Evolutionary conservation across 2,329 filamentous ascomycete genomes (phyloP).

Genomic region (Ceratocystis smalleyi): DNA sequence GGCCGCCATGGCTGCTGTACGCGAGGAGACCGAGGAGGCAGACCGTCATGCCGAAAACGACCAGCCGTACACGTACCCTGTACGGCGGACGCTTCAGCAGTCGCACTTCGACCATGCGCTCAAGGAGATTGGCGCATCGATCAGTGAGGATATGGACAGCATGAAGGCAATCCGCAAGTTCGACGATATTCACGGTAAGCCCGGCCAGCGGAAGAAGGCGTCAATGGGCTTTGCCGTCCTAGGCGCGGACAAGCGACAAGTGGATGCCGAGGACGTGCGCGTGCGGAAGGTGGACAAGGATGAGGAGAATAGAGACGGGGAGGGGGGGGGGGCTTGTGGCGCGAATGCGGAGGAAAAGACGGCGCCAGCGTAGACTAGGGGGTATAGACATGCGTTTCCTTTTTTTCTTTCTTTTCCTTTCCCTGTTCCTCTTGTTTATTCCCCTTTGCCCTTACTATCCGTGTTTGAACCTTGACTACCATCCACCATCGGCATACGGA

Average conservation of each 20-base stretch:
- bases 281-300: slow-evolving; percentile 23
- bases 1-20: slow-evolving; percentile 62
- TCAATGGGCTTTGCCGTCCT: slow-evolving; percentile 41
- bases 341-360: neutral
- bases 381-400: neutral
- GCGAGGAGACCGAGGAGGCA: slow-evolving; percentile 47
- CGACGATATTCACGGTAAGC: slow-evolving; percentile 60
- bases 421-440: too few species aligned
- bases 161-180: slow-evolving; percentile 82
- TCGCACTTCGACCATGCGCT: slow-evolving; percentile 75
- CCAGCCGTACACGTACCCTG: slow-evolving; percentile 7
- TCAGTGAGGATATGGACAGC: slow-evolving; percentile 83
- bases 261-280: slow-evolving; percentile 31
- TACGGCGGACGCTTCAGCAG: slow-evolving; percentile 33
- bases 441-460: too few species aligned
- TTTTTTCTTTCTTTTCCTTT: neutral
- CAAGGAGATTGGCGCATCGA: slow-evolving; percentile 77
- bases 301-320: neutral
- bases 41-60: slow-evolving; percentile 24
- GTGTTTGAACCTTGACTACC: too few species aligned
- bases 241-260: slow-evolving; percentile 26
- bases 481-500: too few species aligned
- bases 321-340: neutral
- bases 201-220: slow-evolving; percentile 46
- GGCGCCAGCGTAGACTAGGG: neutral